Conservation (phyloP, 1,284 basidiomycete genomes). For the Moesziomyces globuligerus region DNA sequence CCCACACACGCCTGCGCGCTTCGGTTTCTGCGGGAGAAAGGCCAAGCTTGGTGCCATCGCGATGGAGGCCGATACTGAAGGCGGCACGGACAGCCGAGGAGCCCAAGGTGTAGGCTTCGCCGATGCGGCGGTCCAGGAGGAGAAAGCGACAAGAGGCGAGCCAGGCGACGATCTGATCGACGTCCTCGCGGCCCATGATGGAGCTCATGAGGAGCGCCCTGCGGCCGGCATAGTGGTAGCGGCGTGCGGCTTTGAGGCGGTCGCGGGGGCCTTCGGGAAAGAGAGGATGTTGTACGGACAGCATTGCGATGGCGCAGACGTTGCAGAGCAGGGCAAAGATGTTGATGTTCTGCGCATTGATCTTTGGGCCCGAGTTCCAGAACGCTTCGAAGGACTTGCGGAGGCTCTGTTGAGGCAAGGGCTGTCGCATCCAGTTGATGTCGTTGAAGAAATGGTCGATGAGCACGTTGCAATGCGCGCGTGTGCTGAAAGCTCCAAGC, state of each 20-base stretch:
- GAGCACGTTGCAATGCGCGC: conserved; percentile 40
- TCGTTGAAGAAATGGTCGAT: conserved; percentile 57
- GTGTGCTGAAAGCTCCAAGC: conserved; percentile 43
- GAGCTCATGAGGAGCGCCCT: conserved; percentile 47
- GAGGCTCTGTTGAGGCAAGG: conserved; percentile 42
- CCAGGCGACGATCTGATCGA: conserved; percentile 55
- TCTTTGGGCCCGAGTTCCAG: conserved; percentile 49
- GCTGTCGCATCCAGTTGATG: conserved; percentile 64
- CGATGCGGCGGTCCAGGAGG: conserved; percentile 56
- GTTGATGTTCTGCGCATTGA: conserved; percentile 56
- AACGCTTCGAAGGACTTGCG: conserved; percentile 44
- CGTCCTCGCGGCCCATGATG: conserved; percentile 53
- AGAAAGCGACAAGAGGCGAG: conserved; percentile 54
- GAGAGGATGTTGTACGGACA: conserved; percentile 34
- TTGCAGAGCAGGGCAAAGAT: conserved; percentile 55
- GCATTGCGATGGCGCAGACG: conserved; percentile 45
- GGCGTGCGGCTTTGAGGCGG: conserved; percentile 43
- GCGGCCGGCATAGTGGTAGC: conserved; percentile 48
- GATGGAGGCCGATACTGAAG: conserved; percentile 61
- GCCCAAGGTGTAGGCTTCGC: conserved; percentile 50
- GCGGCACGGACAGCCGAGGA: conserved; percentile 51
- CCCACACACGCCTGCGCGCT: conserved; percentile 56
- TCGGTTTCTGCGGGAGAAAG: conserved; percentile 51
- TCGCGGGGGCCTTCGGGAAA: conserved; percentile 31
- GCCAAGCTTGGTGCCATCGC: conserved; percentile 56